These are phyloP conservation scores for Lactarius sp. DNA, from an alignment of 768 basidiomycete species.

Conservation along the genomic window DNA sequence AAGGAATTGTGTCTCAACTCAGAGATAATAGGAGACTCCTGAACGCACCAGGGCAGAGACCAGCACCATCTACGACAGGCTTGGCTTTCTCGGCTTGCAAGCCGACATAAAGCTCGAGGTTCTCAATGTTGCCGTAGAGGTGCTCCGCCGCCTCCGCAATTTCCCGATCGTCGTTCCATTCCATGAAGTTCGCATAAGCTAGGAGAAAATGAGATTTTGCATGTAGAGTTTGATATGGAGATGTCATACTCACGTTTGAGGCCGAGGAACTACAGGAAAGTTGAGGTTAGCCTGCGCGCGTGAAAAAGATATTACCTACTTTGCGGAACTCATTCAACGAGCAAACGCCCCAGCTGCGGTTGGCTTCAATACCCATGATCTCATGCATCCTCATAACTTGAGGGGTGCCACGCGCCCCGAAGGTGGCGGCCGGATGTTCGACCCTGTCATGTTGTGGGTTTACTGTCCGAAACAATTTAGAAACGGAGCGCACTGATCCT, in stretches of 20 bases:
- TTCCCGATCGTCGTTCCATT: constrained; percentile 74
- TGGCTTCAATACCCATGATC: constrained; percentile 79
- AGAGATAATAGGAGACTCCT: neutral
- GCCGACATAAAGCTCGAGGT: constrained; percentile 77
- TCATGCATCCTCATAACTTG: constrained; percentile 67
- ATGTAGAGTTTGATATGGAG: neutral
- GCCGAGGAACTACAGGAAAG: constrained; percentile 53
- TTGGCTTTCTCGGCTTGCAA: constrained; percentile 77
- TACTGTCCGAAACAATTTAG: neutral
- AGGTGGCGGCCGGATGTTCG: constrained; percentile 64
- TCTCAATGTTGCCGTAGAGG: constrained; percentile 70
- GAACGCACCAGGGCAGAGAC: constrained; percentile 72
- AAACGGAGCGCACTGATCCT: constrained; percentile 52
- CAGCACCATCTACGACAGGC: constrained; percentile 70
- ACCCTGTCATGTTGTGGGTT: constrained; percentile 41
- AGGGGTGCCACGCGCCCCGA: constrained; percentile 75
- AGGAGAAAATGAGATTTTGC: neutral
- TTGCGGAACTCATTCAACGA: constrained; percentile 80
- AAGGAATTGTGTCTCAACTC: neutral
- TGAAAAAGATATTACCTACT: constrained; percentile 32
- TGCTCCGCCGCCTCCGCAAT: constrained; percentile 70
- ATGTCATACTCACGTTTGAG: constrained; percentile 52
- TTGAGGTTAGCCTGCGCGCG: neutral
- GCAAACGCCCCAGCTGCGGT: constrained; percentile 75
- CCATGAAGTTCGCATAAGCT: constrained; percentile 68